Percentiles rank a stretch among this genome's conserved stretches.
phyloP scores from a whole-genome alignment of 805 yeast species.

The Lipomyces yamanashiensis region DNA sequence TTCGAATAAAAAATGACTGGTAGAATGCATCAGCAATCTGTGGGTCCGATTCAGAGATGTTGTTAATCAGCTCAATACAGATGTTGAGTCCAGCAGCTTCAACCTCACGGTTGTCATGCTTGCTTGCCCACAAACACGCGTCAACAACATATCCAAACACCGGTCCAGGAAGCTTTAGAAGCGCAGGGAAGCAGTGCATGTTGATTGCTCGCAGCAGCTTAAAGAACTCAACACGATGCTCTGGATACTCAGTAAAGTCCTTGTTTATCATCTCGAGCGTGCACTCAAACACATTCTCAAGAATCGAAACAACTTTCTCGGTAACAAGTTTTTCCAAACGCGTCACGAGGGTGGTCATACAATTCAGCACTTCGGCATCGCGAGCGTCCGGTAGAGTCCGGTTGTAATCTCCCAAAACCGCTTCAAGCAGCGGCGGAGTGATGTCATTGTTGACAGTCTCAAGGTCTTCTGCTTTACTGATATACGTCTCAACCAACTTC shows the following conservation, averaged over 20 bases:
- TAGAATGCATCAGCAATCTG: conserved; percentile 85
- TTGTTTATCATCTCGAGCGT: conserved; percentile 94
- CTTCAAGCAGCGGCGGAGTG: conserved; percentile 78
- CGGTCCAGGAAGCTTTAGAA: conserved; percentile 84
- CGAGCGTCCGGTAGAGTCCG: conserved; percentile 93
- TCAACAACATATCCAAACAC: conserved; percentile 90
- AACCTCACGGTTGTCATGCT: conserved; percentile 95
- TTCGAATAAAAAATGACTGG: conserved; percentile 84
- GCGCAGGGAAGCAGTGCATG: conserved; percentile 80
- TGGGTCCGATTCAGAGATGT: conserved; percentile 77
- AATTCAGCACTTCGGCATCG: conserved; percentile 95
- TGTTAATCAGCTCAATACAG: conserved; percentile 79
- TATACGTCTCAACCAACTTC: conserved; percentile 84
- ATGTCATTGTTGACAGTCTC: conserved; percentile 84
- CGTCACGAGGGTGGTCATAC: conserved; percentile 87
- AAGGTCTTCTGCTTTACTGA: conserved; percentile 81
- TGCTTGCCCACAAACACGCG: conserved; percentile 97
- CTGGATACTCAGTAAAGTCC: conserved; percentile 96
- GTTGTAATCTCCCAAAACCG: conserved; percentile 88
- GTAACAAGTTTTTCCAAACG: conserved; percentile 88
- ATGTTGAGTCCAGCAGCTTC: conserved; percentile 88
- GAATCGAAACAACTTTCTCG: conserved; percentile 81
- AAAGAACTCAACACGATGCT: conserved; percentile 95
- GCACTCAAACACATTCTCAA: conserved; percentile 90
- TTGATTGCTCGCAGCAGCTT: conserved; percentile 86